Evolutionary conservation across 78 protist species (phyloP), one percentile per base, ranked within the genome.

Genomic region (Protostelium mycophagum): DNA sequence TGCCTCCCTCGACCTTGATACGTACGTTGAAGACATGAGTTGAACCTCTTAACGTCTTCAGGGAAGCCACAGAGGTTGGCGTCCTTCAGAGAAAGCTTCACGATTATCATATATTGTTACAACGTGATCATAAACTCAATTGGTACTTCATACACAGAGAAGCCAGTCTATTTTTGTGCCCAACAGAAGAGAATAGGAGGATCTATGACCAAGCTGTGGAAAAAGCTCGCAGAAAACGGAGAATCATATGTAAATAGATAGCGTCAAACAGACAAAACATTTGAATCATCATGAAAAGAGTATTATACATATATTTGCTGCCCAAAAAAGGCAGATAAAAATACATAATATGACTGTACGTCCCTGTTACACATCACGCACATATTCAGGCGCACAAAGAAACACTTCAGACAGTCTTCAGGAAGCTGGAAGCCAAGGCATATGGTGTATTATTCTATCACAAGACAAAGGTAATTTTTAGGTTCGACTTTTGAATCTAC

Each of bases 41-140:
- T 51, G 73, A 51, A 51, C 5, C 73, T 16, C 5, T 51, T 51
- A 51, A 51, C 73, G 73, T 51, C 73, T 16, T 51, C 73, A 51
- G 73, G 73, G 73, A 51, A 51, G 73, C 73, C 73, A 51, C 73
- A 51, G 73, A 51, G 73, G 73, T 51, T 16, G 73, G 73, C 73
- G 73, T 51, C 73, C 73, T 51, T 51, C 73, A 51, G 73, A 51
- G 73, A 51, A 51, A 51, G 73, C 73, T 51, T 51, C 73, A 51
- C 73, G 16, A 51, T 51, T 51, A 51, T 51, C 73, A 51, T 16
- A 51, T 51, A 51, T 51, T 16, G 73, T 51, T 51, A 51, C 73
- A 51, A 51, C 73, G 16, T 51, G 73, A 51, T 51, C 16, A 51
- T 51, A 51, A 51, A 51, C 73, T 51, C 31, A 51, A 51, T 16